Base-by-base conservation (phyloP, 495 filamentous ascomycete genomes). In the Tuber calosporum region DNA sequence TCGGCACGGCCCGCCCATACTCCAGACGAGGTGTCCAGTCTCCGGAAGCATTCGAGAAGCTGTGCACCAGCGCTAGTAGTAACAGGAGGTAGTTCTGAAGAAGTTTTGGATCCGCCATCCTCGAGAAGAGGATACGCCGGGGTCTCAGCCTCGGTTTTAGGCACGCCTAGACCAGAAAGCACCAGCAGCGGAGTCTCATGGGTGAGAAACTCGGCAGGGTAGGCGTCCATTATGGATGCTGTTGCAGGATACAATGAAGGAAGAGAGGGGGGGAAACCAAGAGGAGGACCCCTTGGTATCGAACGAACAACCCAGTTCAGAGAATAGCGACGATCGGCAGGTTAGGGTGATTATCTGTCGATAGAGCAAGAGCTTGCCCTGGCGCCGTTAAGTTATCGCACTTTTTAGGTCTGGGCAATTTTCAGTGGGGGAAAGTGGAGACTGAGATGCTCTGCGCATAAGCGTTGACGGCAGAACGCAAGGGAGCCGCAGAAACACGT, bases 151-250 rank as follows among this genome's bases (percentile, higher is more conserved):
- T 79, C 75, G 78, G n/a, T n/a, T n/a, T n/a, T n/a, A n/a, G 79
- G 53, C 48, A 70, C 75, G 43, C 87, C 86, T 7, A 96, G 85
- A 9, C 93, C 93, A 36, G 91, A 92, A 39, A 95, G 85, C 34
- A 96, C 82, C 73, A 97, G 83, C 45, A 95, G 86, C 22, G 93
- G 93, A 73, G 92, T 84, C 81, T 92, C 93, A 83, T 93, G 93
- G 82, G 88, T 87, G 83, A 94, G 84, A 83, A 93, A 94, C 80
- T 90, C 89, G 77, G 86, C 82, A 53, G 93, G 92, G 83, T 95
- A 97, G 75, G 88, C 93, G 84, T 97, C 93, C 93, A 97, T 97
- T 39, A 66, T 58, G 41, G 62, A n/a, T 45, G 53, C 11, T 62
- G 26, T 62, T 62, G 13, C 53, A 26, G 26, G 13, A 26, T 5